A percentile compares a stretch with the other conserved stretches of the same genome.
Conservation (phyloP, 108 stramenopile genomes). For the Fragilaria crotonensis region DNA sequence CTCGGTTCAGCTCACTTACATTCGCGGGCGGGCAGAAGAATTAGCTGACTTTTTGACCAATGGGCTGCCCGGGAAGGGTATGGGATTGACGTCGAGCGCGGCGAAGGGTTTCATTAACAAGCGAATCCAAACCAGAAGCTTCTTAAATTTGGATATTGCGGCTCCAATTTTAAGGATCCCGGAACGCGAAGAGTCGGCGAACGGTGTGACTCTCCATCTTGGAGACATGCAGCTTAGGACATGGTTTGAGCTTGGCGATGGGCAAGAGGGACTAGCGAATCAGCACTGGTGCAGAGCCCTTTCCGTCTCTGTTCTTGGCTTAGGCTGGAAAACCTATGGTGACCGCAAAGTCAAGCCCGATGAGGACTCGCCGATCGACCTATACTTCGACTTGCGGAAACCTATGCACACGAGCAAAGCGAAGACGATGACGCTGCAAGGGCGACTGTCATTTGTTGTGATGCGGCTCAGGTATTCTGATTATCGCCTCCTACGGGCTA, state of each 20-base stretch:
- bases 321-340: conserved; percentile 14
- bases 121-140: conserved; percentile 50
- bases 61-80: conserved; percentile 70
- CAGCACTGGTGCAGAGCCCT: conserved; percentile 28
- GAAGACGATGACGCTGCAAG: conserved; percentile 25
- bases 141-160: conserved; percentile 38
- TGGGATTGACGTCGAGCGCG: conserved; percentile 58
- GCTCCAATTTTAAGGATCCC: conserved; percentile 45
- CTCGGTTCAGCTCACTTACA: conserved; percentile 36
- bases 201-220: conserved; percentile 16
- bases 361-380: conserved; percentile 22
- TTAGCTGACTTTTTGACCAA: conserved; percentile 63
- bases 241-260: conserved; percentile 41
- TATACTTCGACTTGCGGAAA: conserved; percentile 31
- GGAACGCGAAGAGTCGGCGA: conserved; percentile 11
- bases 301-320: conserved; percentile 8
- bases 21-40: conserved; percentile 54
- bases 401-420: conserved; percentile 24
- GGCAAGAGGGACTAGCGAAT: background rate
- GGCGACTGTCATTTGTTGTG: conserved; percentile 32
- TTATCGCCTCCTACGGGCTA: conserved; percentile 31
- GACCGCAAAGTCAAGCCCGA: background rate
- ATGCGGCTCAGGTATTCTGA: conserved; percentile 37
- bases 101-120: conserved; percentile 62
- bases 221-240: conserved; percentile 40